Evolutionary conservation across 2,329 filamentous ascomycete genomes (phyloP), one percentile per base, ranked within the genome.

Genomic region (Bertia moriformis): DNA sequence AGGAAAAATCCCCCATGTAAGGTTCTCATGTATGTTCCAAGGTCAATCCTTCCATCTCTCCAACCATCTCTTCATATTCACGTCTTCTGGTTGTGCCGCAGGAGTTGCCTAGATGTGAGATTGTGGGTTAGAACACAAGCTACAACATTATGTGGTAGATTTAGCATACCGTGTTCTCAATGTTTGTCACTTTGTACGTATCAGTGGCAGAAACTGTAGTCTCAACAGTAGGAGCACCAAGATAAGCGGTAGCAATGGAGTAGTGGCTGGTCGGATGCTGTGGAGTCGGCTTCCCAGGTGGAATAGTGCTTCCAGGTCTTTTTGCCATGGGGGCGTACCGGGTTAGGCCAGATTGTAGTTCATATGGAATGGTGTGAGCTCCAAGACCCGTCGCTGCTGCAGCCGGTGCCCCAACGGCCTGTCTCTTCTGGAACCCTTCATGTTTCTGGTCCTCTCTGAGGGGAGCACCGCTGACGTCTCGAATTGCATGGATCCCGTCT

Each of bases 401-500:
- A 10, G 22, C 22, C 7, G n/a, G 7, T n/a, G 22, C 22, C 7
- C 22, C 22, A 10, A 27, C 7, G 10, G 24, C 24, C n/a, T 29
- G 24, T 12, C 32, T 10, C 32, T 35, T 35, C 7, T n/a, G 22
- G 7, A 27, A n/a, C 22, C n/a, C 22, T 7, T 7, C 7, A n/a
- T 27, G 22, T 10, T 7, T 7, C 15, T 14, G 10, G 15, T 35
- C 32, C 17, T 12, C 15, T 12, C 7, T 35, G 32, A 35, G 10
- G 7, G 15, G 12, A 7, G 10, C 7, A 14, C 10, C 15, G 10
- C 7, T 18, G 15, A 18, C 12, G 7, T 10, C 7, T 35, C 7
- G 12, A 7, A 35, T 14, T 14, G 32, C 12, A 10, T 42, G 42
- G 19, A 57, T 49, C n/a, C 50, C 58, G 13, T 42, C 39, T 17